Percentiles rank a stretch among this genome's conserved stretches.
These are phyloP conservation scores for Fraxinus sp. DNA, from an alignment of 305 asterid species.

Conservation along the genomic window DNA sequence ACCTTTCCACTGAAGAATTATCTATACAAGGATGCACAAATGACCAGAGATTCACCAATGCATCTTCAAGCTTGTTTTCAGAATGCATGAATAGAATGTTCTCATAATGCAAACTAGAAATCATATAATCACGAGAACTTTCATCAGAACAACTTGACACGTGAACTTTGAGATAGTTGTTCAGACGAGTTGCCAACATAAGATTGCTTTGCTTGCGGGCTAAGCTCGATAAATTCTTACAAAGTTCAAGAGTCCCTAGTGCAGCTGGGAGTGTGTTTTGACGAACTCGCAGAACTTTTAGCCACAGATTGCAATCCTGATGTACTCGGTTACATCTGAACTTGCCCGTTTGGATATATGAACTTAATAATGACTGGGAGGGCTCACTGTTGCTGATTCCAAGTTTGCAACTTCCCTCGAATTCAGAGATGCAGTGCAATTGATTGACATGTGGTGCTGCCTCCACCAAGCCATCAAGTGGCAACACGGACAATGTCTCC, in stretches of 20 bases:
- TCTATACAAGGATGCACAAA: conserved; percentile 62
- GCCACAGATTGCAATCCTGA: conserved; percentile 96
- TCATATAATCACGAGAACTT: conserved; percentile 50
- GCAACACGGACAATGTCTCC: conserved; percentile 75
- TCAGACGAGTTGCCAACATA: conserved; percentile 75
- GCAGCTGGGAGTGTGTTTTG: conserved; percentile 64
- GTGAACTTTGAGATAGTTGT: conserved; percentile 57
- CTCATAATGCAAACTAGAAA: conserved; percentile 68
- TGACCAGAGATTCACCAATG: conserved; percentile 72
- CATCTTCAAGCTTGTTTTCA: conserved; percentile 74
- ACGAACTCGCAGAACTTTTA: conserved; percentile 82
- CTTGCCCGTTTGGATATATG: conserved; percentile 67
- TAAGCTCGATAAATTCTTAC: conserved; percentile 65
- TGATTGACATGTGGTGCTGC: conserved; percentile 85
- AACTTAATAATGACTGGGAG: conserved; percentile 53
- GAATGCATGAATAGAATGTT: conserved; percentile 67
- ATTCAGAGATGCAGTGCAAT: conserved; percentile 74
- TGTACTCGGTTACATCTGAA: conserved; percentile 57
- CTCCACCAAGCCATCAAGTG: conserved; percentile 84
- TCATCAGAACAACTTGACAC: conserved; percentile 55
- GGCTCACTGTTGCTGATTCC: conserved; percentile 47
- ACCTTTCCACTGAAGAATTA: conserved; percentile 46
- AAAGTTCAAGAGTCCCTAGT: conserved; percentile 72
- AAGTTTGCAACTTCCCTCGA: conserved; percentile 64
- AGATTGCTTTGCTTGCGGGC: conserved; percentile 88